Evolutionary conservation across 2,329 filamentous ascomycete genomes (phyloP).

Genomic region (Microsporum ferrugineum): DNA sequence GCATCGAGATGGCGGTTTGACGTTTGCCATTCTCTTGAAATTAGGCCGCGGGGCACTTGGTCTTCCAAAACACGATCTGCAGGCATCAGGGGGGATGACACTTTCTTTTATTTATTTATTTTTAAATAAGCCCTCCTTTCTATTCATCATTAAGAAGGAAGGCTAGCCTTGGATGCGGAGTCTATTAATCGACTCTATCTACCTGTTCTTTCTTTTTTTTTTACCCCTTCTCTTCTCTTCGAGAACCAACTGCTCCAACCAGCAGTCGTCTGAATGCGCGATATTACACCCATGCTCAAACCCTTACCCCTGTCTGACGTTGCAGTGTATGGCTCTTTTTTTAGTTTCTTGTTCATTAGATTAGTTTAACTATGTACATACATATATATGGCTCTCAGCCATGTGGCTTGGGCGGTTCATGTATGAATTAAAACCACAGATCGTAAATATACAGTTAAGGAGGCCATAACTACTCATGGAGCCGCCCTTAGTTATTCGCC

Average conservation of each 20-base stretch:
- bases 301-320: neutral
- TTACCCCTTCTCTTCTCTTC: neutral
- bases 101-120: neutral
- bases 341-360: neutral
- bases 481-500: neutral
- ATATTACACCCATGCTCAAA: too few species aligned
- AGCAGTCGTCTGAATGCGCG: neutral
- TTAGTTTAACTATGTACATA: neutral
- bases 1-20: slow-evolving; percentile 13
- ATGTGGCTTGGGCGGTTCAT: neutral
- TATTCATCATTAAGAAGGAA: neutral
- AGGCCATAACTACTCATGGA: neutral
- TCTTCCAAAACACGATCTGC: neutral
- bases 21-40: neutral
- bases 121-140: neutral
- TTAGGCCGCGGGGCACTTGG: neutral
- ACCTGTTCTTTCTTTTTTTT: neutral
- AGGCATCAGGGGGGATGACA: neutral
- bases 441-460: neutral
- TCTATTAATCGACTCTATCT: neutral
- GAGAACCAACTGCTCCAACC: neutral
- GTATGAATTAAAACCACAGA: neutral
- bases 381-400: neutral
- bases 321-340: neutral
- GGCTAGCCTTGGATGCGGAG: neutral